These are phyloP conservation scores for Pisolithus orientalis DNA, from an alignment of 768 basidiomycete genomes.

Conservation along the genomic window DNA sequence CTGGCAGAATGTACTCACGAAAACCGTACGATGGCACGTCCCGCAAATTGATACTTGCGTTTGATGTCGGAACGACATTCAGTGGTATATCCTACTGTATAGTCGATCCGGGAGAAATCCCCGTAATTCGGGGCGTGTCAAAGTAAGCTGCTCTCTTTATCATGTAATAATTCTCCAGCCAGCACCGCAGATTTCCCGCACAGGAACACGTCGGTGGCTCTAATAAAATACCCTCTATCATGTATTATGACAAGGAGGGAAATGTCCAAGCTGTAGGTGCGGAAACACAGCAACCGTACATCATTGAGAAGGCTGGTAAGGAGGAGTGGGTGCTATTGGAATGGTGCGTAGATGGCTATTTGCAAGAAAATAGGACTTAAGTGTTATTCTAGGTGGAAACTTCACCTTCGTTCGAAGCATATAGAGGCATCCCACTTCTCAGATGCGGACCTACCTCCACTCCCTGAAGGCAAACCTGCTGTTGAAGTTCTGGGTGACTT, in stretches of 20 bases:
- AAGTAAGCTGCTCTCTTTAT: slow-evolving; percentile 9
- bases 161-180: slow-evolving; percentile 1
- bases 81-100: slow-evolving; percentile 33
- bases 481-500: slow-evolving; percentile 39
- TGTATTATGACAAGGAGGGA: slow-evolving; percentile 37
- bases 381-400: slow-evolving; percentile 22
- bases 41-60: slow-evolving; percentile 28
- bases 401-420: slow-evolving; percentile 29
- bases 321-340: slow-evolving; percentile 37
- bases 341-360: slow-evolving; percentile 23
- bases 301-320: slow-evolving; percentile 29
- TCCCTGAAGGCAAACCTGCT: slow-evolving; percentile 31
- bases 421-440: slow-evolving; percentile 15
- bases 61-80: slow-evolving; percentile 33
- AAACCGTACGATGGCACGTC: slow-evolving; percentile 27
- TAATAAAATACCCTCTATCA: slow-evolving; percentile 38
- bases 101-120: slow-evolving; percentile 29
- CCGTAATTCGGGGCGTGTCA: slow-evolving; percentile 15
- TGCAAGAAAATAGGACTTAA: no score
- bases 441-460: slow-evolving; percentile 23
- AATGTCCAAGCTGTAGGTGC: slow-evolving; percentile 35
- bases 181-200: slow-evolving; percentile 28
- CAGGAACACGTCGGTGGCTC: slow-evolving; percentile 31
- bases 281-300: slow-evolving; percentile 30
- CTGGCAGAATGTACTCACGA: slow-evolving; percentile 18